These are phyloP conservation scores for Naganishia kalamii DNA, from an alignment of 768 basidiomycete genomes.

Conservation along the genomic window DNA sequence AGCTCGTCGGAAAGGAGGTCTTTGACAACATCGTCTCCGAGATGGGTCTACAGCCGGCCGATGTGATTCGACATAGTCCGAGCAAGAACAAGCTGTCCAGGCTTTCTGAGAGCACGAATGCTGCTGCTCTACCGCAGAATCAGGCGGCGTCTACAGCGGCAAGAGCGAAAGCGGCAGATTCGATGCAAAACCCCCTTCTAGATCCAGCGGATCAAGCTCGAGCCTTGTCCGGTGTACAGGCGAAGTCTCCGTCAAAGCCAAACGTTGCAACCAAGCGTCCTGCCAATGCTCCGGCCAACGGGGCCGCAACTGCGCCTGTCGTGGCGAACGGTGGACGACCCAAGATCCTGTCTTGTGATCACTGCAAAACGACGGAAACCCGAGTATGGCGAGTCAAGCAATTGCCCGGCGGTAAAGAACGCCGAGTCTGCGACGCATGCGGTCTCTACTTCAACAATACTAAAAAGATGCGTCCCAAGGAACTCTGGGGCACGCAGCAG, in stretches of 20 bases:
- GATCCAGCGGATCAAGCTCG: constrained; percentile 10
- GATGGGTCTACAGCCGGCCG: constrained; percentile 19
- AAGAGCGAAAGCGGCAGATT: neutral
- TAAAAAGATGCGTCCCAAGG: constrained; percentile 24
- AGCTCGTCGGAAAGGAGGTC: constrained; percentile 23
- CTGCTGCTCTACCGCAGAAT: neutral
- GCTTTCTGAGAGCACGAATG: neutral
- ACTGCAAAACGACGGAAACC: constrained; percentile 24
- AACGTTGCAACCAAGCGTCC: neutral
- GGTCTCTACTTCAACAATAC: constrained; percentile 25
- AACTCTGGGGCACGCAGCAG: constrained; percentile 20
- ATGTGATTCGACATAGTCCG: constrained; percentile 6
- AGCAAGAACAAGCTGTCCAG: neutral
- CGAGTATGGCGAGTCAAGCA: constrained; percentile 21
- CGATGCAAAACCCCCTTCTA: neutral
- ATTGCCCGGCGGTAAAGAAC: constrained; percentile 18
- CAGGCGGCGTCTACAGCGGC: neutral
- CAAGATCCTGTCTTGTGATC: constrained; percentile 11
- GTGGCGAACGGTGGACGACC: neutral
- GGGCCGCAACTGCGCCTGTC: neutral
- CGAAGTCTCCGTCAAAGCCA: neutral
- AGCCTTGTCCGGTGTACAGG: neutral
- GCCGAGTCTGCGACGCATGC: constrained; percentile 25
- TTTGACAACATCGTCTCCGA: constrained; percentile 24
- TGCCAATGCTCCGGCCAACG: neutral